Base-by-base conservation (phyloP, 306 rosid species). In the Glycine tomentella region DNA sequence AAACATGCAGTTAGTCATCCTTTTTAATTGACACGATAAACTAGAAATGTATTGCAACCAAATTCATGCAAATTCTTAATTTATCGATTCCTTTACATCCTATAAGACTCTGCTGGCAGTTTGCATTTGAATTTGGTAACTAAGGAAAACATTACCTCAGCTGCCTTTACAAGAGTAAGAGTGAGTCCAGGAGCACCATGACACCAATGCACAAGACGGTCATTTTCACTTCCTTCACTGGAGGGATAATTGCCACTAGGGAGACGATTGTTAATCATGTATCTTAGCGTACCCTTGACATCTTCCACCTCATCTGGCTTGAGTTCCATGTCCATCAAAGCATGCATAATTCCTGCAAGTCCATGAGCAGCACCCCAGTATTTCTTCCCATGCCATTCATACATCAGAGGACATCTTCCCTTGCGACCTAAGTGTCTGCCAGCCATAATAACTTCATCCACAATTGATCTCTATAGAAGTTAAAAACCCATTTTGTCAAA, bases 291-390 rank as follows among this genome's bases (percentile, higher is more conserved):
- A 34, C 87, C 90, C 91, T 90, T 94, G 76, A 94, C 91, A 82
- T 92, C 97, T 85, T 88, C 93, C 4, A 72, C 90, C 87, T 91
- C 98, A 55, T 87, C 97, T 73, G 92, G 90, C 85, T 87, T 88
- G 63, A 94, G 90, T 80, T 87, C 91, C 89, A 87, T 79, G 84
- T 89, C 84, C 98, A 94, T 88, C 83, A 94, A 88, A 83, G 90
- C 97, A 75, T 87, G 75, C 91, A 94, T 87, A 56, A 94, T 86
- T 63, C 98, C 97, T 2, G 90, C 91, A n/a, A 92, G 89, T 73
- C 98, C 98, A 84, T 92, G 97, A 69, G 97, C 97, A 77, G 97
- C 95, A 80, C 97, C 98, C 97, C 97, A 92, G 82, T 94, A 94
- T 80, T 89, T 91, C 93, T 91, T 94, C 80, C 94, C 98, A 74